A percentile compares a stretch with the other conserved stretches of the same genome.
Evolutionary conservation across 345 rosid species (phyloP).

Genomic region (Linum trigynum): DNA sequence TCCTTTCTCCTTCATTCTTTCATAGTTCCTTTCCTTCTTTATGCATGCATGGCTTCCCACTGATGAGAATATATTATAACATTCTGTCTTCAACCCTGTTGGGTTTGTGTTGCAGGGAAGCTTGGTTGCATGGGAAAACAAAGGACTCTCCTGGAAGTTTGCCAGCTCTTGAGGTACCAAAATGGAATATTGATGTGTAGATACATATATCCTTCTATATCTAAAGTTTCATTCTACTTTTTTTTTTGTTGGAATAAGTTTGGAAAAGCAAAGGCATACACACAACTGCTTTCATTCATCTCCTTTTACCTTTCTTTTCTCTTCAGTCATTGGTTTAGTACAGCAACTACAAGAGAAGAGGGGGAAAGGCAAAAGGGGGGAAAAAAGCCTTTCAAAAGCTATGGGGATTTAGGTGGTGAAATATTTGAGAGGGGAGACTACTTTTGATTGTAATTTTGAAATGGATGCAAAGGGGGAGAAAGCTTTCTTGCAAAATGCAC

Average conservation of each 20-base stretch:
- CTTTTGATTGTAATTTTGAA: slow-evolving; percentile 1
- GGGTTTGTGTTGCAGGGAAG: slow-evolving; percentile 60
- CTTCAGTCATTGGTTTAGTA: slow-evolving; percentile 17
- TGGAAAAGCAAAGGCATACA: not conserved
- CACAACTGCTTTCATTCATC: not conserved
- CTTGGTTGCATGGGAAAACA: slow-evolving; percentile 79
- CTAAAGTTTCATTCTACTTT: not conserved
- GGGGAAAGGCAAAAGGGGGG: slow-evolving; percentile 10
- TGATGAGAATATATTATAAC: slow-evolving; percentile 25
- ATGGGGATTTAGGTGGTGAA: slow-evolving; percentile 14
- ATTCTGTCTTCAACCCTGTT: slow-evolving; percentile 24
- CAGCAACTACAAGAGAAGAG: slow-evolving; percentile 3
- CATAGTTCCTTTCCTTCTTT: slow-evolving; percentile 21
- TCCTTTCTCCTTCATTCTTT: not conserved
- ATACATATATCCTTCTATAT: not conserved
- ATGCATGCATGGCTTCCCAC: slow-evolving; percentile 57
- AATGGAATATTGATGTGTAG: too few species aligned
- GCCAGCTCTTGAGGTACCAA: slow-evolving; percentile 61
- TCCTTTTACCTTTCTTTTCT: slow-evolving; percentile 8
- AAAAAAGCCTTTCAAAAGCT: slow-evolving; percentile 28
- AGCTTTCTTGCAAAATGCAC: not conserved
- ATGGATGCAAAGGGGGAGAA: not conserved
- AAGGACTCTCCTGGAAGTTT: slow-evolving; percentile 52
- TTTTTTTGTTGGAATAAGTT: slow-evolving; percentile 17
- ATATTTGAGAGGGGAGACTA: not conserved